These are phyloP conservation scores for Leersia perrieri DNA, from an alignment of 176 grass and related monocot species.

Conservation along the genomic window DNA sequence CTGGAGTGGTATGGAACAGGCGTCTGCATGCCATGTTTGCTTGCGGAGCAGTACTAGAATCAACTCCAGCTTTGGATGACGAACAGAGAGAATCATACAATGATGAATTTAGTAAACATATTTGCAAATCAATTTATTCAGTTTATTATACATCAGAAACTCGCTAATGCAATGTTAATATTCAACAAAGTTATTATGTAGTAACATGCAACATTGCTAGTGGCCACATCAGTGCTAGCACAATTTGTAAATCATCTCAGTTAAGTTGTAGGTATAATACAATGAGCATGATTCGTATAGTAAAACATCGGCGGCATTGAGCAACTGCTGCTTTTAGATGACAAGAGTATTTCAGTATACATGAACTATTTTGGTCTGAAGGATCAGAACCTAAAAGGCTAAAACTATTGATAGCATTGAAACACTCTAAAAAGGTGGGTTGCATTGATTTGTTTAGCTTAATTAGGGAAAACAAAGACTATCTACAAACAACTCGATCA, in stretches of 20 bases:
- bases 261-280: background rate
- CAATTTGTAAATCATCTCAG: background rate
- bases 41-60: background rate
- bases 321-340: background rate
- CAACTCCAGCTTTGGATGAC: background rate
- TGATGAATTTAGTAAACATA: background rate
- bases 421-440: background rate
- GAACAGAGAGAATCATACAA: background rate
- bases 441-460: slow-evolving; percentile 23
- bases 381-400: background rate
- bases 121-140: background rate
- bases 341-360: background rate
- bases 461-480: slow-evolving; percentile 24
- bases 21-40: slow-evolving; percentile 4
- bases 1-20: background rate
- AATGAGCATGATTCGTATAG: background rate
- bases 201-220: background rate
- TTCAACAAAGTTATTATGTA: background rate
- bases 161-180: background rate
- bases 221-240: background rate
- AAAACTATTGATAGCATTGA: background rate
- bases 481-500: slow-evolving; percentile 44
- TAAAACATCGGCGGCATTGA: background rate
- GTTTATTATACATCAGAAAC: background rate
- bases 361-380: background rate